Percentiles rank a stretch among this genome's conserved stretches.
Conservation (phyloP, 2,329 filamentous ascomycete genomes). For the Polytolypa hystricis region DNA sequence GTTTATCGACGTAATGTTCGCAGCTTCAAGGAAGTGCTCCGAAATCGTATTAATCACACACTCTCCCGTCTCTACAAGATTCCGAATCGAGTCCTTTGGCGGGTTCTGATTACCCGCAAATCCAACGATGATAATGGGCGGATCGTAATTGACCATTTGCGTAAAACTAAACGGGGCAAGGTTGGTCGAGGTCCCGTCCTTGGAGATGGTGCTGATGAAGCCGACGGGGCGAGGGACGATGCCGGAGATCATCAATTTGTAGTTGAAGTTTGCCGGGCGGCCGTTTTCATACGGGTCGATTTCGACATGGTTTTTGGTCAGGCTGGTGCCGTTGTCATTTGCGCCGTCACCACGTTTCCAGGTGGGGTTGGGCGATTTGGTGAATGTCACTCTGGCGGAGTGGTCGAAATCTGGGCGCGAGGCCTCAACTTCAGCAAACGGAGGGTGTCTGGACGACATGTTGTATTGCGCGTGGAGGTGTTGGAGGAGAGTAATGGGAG, state of each 20-base stretch:
- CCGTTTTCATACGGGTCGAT: conserved; percentile 72
- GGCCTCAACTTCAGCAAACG: conserved; percentile 30
- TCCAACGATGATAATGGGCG: conserved; percentile 64
- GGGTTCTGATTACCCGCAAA: conserved; percentile 45
- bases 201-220: conserved; percentile 47
- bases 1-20: conserved; percentile 70
- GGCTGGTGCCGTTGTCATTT: conserved; percentile 35
- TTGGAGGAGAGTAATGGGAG: background rate
- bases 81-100: conserved; percentile 70
- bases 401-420: conserved; percentile 32
- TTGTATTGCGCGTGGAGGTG: background rate
- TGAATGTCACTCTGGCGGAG: conserved; percentile 23
- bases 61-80: conserved; percentile 60
- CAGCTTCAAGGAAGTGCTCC: conserved; percentile 76
- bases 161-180: conserved; percentile 84
- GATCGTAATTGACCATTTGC: conserved; percentile 73
- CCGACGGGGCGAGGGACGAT: conserved; percentile 74
- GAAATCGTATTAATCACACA: conserved; percentile 81
- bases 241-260: conserved; percentile 79
- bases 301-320: conserved; percentile 53
- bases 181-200: conserved; percentile 58
- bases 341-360: conserved; percentile 35
- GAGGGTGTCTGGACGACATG: background rate
- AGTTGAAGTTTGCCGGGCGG: conserved; percentile 61
- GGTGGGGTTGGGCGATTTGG: conserved; percentile 30